These are phyloP conservation scores for Eremothecium sinecaudum DNA, from an alignment of 1,139 yeast genomes.

Conservation along the genomic window DNA sequence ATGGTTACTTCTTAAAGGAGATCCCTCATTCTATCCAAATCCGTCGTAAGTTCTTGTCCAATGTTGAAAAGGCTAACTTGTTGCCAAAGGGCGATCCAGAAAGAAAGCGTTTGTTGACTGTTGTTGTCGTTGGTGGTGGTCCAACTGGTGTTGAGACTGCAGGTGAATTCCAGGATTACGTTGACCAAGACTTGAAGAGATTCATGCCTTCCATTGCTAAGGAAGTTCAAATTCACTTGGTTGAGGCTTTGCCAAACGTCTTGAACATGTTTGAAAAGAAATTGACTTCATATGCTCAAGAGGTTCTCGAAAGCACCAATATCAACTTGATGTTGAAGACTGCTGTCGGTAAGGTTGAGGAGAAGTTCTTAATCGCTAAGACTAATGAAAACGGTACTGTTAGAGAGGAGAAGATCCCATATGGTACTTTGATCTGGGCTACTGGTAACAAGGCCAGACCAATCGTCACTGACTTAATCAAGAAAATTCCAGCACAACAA, in stretches of 20 bases:
- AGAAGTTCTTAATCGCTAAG: slow-evolving; percentile 59
- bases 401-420: slow-evolving; percentile 58
- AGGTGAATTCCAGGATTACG: slow-evolving; percentile 89
- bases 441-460: slow-evolving; percentile 92
- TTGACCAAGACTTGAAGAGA: slow-evolving; percentile 78
- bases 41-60: slow-evolving; percentile 66
- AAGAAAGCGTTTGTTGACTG: slow-evolving; percentile 69
- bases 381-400: slow-evolving; percentile 49
- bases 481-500: slow-evolving; percentile 74
- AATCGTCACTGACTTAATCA: slow-evolving; percentile 58
- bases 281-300: slow-evolving; percentile 77
- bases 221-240: slow-evolving; percentile 74
- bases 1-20: slow-evolving; percentile 81
- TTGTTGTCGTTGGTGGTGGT: slow-evolving; percentile 92
- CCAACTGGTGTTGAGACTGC: slow-evolving; percentile 97
- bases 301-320: slow-evolving; percentile 65
- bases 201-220: slow-evolving; percentile 82
- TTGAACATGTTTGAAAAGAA: slow-evolving; percentile 80
- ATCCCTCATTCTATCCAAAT: slow-evolving; percentile 73
- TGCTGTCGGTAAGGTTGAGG: slow-evolving; percentile 78
- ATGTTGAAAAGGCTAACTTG: slow-evolving; percentile 74
- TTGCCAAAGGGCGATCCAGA: slow-evolving; percentile 67
- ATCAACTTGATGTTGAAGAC: slow-evolving; percentile 75
- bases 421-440: slow-evolving; percentile 94
- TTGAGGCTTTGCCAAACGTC: slow-evolving; percentile 86